phyloP scores from a whole-genome alignment of 2,329 filamentous ascomycete genomes.

The Pseudogymnoascus sp. region DNA sequence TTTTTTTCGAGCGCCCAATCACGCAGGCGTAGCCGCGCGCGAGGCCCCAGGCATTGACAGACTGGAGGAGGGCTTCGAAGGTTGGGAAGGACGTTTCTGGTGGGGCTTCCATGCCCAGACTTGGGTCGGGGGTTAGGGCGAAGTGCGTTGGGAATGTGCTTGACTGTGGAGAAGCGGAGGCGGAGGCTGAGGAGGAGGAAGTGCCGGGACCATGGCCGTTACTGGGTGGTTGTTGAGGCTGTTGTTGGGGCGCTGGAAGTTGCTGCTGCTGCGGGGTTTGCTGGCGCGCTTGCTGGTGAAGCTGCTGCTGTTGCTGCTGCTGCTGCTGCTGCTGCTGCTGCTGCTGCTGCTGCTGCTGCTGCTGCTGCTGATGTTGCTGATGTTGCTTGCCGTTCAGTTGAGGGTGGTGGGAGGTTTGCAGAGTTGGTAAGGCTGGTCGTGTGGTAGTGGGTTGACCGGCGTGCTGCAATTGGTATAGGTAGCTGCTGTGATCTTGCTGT shows the following conservation, averaged over 20 bases:
- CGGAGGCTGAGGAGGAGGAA: neutral
- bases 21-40: conserved; percentile 61
- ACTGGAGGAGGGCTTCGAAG: conserved; percentile 55
- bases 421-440: neutral
- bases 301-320: conserved; percentile 28
- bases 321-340: no score
- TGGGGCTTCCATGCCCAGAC: conserved; percentile 29
- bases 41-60: conserved; percentile 55
- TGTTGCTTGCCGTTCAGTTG: conserved; percentile 18
- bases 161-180: neutral
- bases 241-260: conserved; percentile 19
- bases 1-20: conserved; percentile 55
- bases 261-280: conserved; percentile 29
- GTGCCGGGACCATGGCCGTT: conserved; percentile 1
- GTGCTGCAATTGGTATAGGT: conserved; percentile 7
- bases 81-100: conserved; percentile 57
- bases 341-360: conserved; percentile 26
- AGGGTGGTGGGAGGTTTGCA: conserved; percentile 3
- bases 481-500: conserved; percentile 6
- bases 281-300: conserved; percentile 27
- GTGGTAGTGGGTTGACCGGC: neutral
- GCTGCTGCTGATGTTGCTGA: conserved; percentile 23
- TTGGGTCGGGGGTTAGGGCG: neutral
- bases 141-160: conserved; percentile 1
- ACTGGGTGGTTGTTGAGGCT: conserved; percentile 23